These are phyloP conservation scores for Eimeria necatrix DNA, from an alignment of 169 alveolate genomes.

Conservation along the genomic window DNA sequence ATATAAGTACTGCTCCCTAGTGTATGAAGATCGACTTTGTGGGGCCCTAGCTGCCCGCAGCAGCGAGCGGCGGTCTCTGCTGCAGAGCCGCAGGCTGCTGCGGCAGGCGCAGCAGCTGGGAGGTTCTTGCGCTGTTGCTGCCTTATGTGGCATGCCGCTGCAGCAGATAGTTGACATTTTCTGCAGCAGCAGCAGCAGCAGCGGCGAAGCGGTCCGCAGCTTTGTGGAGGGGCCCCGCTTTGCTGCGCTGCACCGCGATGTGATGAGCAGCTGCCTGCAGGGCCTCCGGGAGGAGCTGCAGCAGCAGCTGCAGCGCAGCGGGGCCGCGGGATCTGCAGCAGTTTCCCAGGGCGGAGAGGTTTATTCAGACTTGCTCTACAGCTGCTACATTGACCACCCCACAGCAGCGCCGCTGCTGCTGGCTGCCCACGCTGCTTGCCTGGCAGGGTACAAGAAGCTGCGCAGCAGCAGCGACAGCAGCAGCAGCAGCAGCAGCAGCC, in stretches of 20 bases:
- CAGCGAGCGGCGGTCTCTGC: conserved; percentile 77
- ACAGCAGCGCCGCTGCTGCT: conserved; percentile 60
- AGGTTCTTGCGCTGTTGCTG: conserved; percentile 72
- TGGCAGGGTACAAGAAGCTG: conserved; percentile 42
- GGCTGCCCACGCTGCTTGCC: conserved; percentile 77
- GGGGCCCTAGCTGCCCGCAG: conserved; percentile 81
- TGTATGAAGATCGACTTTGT: conserved; percentile 52
- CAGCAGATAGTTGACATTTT: conserved; percentile 14
- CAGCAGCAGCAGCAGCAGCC: conserved; percentile 48
- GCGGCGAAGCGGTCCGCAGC: conserved; percentile 12
- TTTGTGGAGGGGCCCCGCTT: conserved; percentile 44
- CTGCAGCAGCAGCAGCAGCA: conserved; percentile 47
- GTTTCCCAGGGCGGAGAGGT: conserved; percentile 25
- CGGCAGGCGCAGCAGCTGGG: conserved; percentile 79
- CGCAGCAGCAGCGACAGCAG: conserved; percentile 72
- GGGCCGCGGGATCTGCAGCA: conserved; percentile 29
- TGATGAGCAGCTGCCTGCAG: conserved; percentile 69
- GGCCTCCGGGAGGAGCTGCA: conserved; percentile 57
- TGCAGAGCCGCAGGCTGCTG: conserved; percentile 76
- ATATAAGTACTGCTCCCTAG: conserved; percentile 52
- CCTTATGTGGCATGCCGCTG: conserved; percentile 56
- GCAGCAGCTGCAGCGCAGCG: conserved; percentile 68
- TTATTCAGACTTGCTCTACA: conserved; percentile 73
- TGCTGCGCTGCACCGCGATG: conserved; percentile 77
- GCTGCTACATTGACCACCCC: conserved; percentile 75